Evolutionary conservation across 1,284 basidiomycete species (phyloP).

Genomic region (Lentinula novae-zelandiae): DNA sequence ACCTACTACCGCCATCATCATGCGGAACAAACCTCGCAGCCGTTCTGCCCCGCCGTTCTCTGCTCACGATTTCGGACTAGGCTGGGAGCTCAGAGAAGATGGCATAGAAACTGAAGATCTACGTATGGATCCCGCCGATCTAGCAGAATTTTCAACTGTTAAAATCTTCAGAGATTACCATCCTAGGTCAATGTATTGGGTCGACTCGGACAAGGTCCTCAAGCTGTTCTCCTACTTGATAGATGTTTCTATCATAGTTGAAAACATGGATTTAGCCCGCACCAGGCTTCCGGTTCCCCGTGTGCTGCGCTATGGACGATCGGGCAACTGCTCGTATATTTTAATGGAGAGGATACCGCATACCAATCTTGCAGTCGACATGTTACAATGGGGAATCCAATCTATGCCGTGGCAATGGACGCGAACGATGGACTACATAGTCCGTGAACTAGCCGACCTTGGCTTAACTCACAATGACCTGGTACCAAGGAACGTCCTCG

Average conservation of each 20-base stretch:
- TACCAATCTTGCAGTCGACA: background rate
- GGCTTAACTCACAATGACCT: conserved; percentile 10
- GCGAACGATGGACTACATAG: background rate
- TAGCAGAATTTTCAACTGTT: conserved; percentile 5
- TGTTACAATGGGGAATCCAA: background rate
- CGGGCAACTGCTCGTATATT: conserved; percentile 10
- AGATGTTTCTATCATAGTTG: conserved; percentile 8
- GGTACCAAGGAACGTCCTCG: conserved; percentile 7
- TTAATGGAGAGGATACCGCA: conserved; percentile 8
- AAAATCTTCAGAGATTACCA: background rate
- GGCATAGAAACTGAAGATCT: background rate
- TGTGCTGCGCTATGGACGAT: conserved; percentile 7
- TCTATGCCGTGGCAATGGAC: background rate
- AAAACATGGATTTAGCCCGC: conserved; percentile 6
- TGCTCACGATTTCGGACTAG: background rate
- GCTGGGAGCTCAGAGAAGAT: background rate
- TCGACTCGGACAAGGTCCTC: conserved; percentile 6
- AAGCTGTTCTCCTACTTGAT: conserved; percentile 9
- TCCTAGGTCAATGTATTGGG: background rate
- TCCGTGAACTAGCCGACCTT: conserved; percentile 3
- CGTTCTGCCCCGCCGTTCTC: conserved; percentile 4
- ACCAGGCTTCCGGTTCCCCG: conserved; percentile 9
- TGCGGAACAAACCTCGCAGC: background rate
- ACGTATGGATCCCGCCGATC: conserved; percentile 4
- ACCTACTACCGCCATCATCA: background rate